Evolutionary conservation across 495 filamentous ascomycete species (phyloP), one percentile per base, ranked within the genome.

Genomic region (Tuber borchii): DNA sequence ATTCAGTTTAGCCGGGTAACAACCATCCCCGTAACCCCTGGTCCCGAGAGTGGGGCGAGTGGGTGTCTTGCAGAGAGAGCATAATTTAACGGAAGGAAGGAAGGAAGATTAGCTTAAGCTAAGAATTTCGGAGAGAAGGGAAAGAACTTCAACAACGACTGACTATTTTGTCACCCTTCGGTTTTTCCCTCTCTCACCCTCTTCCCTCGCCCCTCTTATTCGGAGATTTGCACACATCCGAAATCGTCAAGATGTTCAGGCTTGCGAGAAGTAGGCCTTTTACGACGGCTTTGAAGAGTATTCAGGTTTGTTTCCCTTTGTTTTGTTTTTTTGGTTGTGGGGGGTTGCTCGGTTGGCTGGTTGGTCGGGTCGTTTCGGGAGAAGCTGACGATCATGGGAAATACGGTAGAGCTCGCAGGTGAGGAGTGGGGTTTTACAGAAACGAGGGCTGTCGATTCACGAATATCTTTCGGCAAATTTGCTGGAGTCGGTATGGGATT

Each of bases 401-500:
- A 56, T 31, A 31, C 2, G 42, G 40, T 73, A 90, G 87, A 84
- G 86, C 74, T 83, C 86, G 12, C 86, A 87, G 74, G 76, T 87
- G 69, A 86, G 85, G 79, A 86, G 84, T 79, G 83, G 87, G 73
- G 84, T 86, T 77, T 81, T 86, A 81, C 95, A 97, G 85, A 91
- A 90, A 87, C 90, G 95, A 84, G 90, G 91, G 79, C 89, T 99
- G 79, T 94, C 93, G 78, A 97, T 98, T 80, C 95, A 99, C 87
- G 95, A 99, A 86, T 97, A 97, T 87, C 90, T 94, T 82, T 97
- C 95, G 71, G 93, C 93, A 79, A 90, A 92, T 77, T 90, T 99
- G 73, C 88, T 99, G 81, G 91, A 92, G 86, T 87, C 89, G 86
- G 94, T 97, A 88, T 75, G 88, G 83, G 12, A 31, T 71, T 71